Evolutionary conservation across 176 grass and related monocot species (phyloP).

Genomic region (Phoenix dactylifera): DNA sequence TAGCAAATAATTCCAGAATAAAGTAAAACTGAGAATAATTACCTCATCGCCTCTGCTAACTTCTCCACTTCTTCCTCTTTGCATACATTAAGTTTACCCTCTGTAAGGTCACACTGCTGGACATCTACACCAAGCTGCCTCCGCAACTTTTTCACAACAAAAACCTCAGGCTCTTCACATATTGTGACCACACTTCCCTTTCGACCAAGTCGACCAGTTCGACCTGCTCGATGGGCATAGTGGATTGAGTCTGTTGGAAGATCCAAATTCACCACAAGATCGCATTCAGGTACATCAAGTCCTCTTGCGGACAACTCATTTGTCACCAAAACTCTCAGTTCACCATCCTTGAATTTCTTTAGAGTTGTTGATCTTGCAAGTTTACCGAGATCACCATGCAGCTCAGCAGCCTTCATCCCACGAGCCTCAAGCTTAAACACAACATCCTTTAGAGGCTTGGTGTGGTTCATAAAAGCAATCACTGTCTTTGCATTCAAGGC

Average conservation of each 20-base stretch:
- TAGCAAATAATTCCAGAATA: too few relatives aligned
- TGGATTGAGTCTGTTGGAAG: conserved; percentile 85
- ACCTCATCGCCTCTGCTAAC: not conserved
- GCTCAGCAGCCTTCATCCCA: conserved; percentile 68
- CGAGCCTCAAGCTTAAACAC: conserved; percentile 90
- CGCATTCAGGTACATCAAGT: conserved; percentile 83
- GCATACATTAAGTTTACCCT: conserved; percentile 30
- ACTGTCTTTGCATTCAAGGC: conserved; percentile 69
- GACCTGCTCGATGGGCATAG: conserved; percentile 84
- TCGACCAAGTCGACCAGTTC: conserved; percentile 69
- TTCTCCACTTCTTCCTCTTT: conserved; percentile 35
- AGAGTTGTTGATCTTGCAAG: conserved; percentile 71
- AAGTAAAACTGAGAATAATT: too few relatives aligned
- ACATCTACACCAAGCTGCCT: conserved; percentile 51
- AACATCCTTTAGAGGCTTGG: conserved; percentile 88
- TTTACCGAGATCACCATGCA: conserved; percentile 85
- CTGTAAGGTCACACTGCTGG: conserved; percentile 36
- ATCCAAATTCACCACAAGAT: conserved; percentile 94
- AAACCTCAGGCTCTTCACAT: conserved; percentile 80
- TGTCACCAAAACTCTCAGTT: conserved; percentile 82
- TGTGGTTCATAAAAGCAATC: conserved; percentile 88
- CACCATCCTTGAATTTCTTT: conserved; percentile 76
- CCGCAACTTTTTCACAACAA: conserved; percentile 85
- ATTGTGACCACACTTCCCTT: conserved; percentile 78
- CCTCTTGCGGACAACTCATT: conserved; percentile 87